These are phyloP conservation scores for Knoxdaviesia proteae DNA, from an alignment of 2,329 filamentous ascomycete species.

Conservation along the genomic window DNA sequence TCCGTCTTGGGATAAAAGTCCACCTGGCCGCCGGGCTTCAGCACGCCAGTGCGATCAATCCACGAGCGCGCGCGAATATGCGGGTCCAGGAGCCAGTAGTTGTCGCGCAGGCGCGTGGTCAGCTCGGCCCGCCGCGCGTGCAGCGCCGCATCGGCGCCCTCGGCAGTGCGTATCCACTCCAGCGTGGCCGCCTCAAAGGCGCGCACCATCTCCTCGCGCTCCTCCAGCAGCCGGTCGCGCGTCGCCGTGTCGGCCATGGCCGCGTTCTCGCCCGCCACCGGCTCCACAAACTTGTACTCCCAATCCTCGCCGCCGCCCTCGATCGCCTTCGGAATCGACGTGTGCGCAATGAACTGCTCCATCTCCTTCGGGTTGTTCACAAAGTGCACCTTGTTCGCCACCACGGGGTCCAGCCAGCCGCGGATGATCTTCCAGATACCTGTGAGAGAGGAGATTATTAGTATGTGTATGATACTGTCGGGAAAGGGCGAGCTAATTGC, in stretches of 20 bases:
- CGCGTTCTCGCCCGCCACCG: constrained; percentile 54
- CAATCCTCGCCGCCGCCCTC: constrained; percentile 64
- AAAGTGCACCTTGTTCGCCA: constrained; percentile 85
- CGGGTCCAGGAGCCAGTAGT: constrained; percentile 82
- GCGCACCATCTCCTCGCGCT: constrained; percentile 43
- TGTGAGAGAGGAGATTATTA: constrained; percentile 10
- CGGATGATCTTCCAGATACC: constrained; percentile 92
- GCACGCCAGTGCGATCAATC: constrained; percentile 63
- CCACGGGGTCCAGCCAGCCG: constrained; percentile 92
- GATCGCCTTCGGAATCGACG: constrained; percentile 59
- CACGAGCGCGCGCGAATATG: constrained; percentile 65
- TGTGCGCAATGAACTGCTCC: constrained; percentile 49
- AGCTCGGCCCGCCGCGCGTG: constrained; percentile 38
- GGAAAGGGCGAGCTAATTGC: too few relatives aligned
- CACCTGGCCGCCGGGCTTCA: constrained; percentile 45
- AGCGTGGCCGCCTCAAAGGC: constrained; percentile 57
- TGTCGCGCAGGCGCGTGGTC: constrained; percentile 41
- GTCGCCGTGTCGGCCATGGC: constrained; percentile 45
- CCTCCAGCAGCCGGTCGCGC: constrained; percentile 39
- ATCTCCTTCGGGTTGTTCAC: constrained; percentile 66
- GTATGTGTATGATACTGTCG: too few relatives aligned
- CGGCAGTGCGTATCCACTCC: constrained; percentile 41
- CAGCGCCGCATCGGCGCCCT: constrained; percentile 23
- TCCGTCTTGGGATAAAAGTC: constrained; percentile 39
- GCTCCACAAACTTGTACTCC: constrained; percentile 66